Percentiles rank a stretch among this genome's conserved stretches.
Evolutionary conservation across 108 stramenopile species (phyloP).

Genomic region (Cylindrotheca closterium): DNA sequence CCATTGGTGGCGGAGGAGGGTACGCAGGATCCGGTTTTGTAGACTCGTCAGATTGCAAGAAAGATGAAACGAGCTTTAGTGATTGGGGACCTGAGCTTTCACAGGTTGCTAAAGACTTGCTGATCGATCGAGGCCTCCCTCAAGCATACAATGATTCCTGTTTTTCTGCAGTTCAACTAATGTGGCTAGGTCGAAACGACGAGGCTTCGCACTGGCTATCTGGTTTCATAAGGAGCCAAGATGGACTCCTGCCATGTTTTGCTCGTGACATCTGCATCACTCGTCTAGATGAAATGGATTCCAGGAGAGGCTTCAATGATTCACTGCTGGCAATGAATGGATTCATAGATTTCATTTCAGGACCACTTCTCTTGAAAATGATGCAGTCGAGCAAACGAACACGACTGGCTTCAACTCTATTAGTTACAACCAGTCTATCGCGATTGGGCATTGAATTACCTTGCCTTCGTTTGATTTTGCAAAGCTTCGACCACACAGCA

Average conservation of each 20-base stretch:
- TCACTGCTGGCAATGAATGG: constrained; percentile 49
- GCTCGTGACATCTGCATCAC: constrained; percentile 5
- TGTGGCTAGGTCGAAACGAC: constrained; percentile 59
- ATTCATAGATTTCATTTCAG: constrained; percentile 66
- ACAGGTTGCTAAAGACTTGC: constrained; percentile 32
- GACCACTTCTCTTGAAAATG: constrained; percentile 55
- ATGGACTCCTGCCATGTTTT: constrained; percentile 17
- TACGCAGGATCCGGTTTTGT: constrained; percentile 49
- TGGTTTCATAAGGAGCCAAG: constrained; percentile 39
- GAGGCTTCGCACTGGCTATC: constrained; percentile 44
- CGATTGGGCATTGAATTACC: constrained; percentile 69
- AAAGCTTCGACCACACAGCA: background rate
- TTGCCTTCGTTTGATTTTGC: constrained; percentile 23
- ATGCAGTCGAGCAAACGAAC: constrained; percentile 54
- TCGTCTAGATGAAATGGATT: background rate
- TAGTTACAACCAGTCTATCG: constrained; percentile 49
- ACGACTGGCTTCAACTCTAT: constrained; percentile 52
- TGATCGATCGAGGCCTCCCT: constrained; percentile 25
- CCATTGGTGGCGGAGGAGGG: constrained; percentile 75
- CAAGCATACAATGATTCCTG: constrained; percentile 33
- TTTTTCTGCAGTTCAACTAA: constrained; percentile 52
- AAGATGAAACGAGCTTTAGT: constrained; percentile 43
- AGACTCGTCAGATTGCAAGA: constrained; percentile 9
- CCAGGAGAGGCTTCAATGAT: constrained; percentile 13
- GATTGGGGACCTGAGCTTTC: constrained; percentile 59